phyloP scores from a whole-genome alignment of 768 basidiomycete genomes.

The Leccinum incarnatum region DNA sequence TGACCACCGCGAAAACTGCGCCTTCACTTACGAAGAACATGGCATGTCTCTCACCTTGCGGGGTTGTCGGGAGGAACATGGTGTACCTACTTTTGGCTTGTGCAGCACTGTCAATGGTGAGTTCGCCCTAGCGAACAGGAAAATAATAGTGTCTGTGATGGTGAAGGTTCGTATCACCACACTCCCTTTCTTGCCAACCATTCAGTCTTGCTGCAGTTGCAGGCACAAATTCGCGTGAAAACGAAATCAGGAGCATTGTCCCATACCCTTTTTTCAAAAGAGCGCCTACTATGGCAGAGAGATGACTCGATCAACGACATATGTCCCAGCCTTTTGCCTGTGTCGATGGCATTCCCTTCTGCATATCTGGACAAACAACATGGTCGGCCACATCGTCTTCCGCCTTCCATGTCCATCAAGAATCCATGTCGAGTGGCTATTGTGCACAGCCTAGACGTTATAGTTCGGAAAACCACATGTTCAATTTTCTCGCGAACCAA shows the following conservation, averaged over 20 bases:
- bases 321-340: conserved; percentile 30
- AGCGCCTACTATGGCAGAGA: conserved; percentile 23
- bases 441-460: conserved; percentile 23
- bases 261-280: conserved; percentile 25
- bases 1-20: conserved; percentile 14
- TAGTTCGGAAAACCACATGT: conserved; percentile 19
- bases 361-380: conserved; percentile 22
- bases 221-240: conserved; percentile 24
- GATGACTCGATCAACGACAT: conserved; percentile 5
- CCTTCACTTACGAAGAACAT: conserved; percentile 32
- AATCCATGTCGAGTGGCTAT: conserved; percentile 26
- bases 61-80: conserved; percentile 31
- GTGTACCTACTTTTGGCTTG: conserved; percentile 29
- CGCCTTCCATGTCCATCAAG: conserved; percentile 29
- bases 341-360: conserved; percentile 30
- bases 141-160: conserved; percentile 25
- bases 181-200: background rate
- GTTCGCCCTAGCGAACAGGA: conserved; percentile 26
- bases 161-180: conserved; percentile 23
- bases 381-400: conserved; percentile 25
- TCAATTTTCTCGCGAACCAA: conserved; percentile 24
- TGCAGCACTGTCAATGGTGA: conserved; percentile 30
- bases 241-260: conserved; percentile 3
- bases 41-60: conserved; percentile 30
- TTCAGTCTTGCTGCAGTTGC: conserved; percentile 18